Conservation (phyloP, 495 filamentous ascomycete species). For the Talaromyces wortmannii region DNA sequence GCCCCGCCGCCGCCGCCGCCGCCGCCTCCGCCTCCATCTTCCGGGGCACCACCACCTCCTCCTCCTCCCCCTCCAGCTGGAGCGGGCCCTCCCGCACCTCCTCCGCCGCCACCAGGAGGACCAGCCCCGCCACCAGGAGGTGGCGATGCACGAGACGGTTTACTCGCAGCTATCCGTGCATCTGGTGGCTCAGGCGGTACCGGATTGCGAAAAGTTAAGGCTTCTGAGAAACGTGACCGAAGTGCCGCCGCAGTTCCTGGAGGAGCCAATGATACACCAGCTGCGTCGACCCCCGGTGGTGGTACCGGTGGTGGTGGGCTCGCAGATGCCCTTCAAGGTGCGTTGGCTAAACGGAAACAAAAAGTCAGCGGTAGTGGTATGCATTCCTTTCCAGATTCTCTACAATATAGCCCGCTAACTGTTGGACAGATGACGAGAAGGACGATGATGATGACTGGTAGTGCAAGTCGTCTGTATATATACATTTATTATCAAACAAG, state of each 20-base stretch:
- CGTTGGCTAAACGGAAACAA: constrained; percentile 72
- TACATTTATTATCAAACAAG: neutral
- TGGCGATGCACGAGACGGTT: constrained; percentile 50
- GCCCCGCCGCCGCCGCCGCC: constrained; percentile 27
- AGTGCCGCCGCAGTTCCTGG: constrained; percentile 66
- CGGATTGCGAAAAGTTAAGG: constrained; percentile 74
- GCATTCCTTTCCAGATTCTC: constrained; percentile 22
- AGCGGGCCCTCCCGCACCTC: constrained; percentile 56
- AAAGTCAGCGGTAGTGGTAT: constrained; percentile 89
- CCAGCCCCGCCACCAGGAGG: constrained; percentile 46
- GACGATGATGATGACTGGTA: constrained; percentile 70
- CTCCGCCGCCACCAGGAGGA: constrained; percentile 61
- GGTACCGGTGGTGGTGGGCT: constrained; percentile 59
- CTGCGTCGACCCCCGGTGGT: constrained; percentile 25
- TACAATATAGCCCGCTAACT: constrained; percentile 18
- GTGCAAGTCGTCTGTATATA: neutral
- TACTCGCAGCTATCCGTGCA: constrained; percentile 77
- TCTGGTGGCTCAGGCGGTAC: constrained; percentile 64
- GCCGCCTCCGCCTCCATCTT: constrained; percentile 38
- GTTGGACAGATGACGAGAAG: constrained; percentile 64
- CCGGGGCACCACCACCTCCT: constrained; percentile 44
- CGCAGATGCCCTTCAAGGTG: constrained; percentile 74
- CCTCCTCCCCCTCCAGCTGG: constrained; percentile 37
- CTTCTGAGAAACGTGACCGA: constrained; percentile 70
- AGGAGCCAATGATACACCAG: constrained; percentile 42